Evolutionary conservation across 257 asterid genomes (phyloP), one percentile per base, ranked within the genome.

Genomic region (Vinca minor): DNA sequence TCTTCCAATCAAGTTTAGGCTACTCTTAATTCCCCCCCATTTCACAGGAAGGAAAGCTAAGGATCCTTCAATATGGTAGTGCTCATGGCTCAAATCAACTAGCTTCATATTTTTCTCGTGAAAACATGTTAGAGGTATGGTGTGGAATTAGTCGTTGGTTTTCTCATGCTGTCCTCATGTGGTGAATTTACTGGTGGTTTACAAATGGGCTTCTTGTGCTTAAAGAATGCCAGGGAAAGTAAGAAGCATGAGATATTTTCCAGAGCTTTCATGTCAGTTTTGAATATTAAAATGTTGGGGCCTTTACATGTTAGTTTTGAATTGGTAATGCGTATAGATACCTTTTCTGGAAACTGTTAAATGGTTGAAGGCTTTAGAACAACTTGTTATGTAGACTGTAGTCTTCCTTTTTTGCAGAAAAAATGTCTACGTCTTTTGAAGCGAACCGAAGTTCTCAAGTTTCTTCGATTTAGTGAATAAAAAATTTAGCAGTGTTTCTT

Each of bases 21-120:
- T 65, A 61, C 49, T 23, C 39, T n/a, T 39, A 14, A 45, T 28
- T 70, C 56, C 42, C 52, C 57, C 45, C 63, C 7, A 72, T 18
- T 59, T 72, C 66, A 63, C 87, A 92, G 97, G 98, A 92, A 85
- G 98, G 98, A 68, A 92, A 89, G 78, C 83, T 89, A 64, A 87
- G 98, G 79, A 85, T 89, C 72, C 96, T 92, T 70, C 94, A 82
- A 65, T 85, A 83, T 62, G 77, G 76, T 78, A 66, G 59, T 65
- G 78, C 89, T 63, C 84, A 74, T 72, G 84, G 87, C 52, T 84
- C 71, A 76, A 77, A 71, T 44, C 66, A 38, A 50, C 76, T 75
- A 41, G 74, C 74, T 35, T 71, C 89, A 56, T 44, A 72, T 70
- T 78, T 76, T 69, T 79, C 84, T 55, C 83, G 74, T 73, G 87